phyloP scores from a whole-genome alignment of 306 rosid species.

The Delonix regia region DNA sequence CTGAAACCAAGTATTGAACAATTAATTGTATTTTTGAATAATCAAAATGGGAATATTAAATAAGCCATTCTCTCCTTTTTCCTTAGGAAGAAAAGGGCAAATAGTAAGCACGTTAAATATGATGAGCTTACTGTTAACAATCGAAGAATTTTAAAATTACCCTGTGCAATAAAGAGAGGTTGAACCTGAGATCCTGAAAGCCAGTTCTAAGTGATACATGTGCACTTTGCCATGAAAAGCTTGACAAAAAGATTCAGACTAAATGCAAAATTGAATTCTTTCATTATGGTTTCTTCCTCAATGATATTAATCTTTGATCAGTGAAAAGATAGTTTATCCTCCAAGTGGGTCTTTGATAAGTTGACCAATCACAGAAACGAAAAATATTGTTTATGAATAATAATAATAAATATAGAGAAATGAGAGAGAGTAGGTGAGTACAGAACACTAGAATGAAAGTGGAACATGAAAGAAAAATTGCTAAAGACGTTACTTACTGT shows the following conservation, averaged over 20 bases:
- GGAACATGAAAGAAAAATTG: slow-evolving; percentile 50
- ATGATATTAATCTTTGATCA: not conserved
- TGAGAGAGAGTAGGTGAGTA: slow-evolving; percentile 54
- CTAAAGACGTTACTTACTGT: slow-evolving; percentile 51
- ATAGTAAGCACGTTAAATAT: not conserved
- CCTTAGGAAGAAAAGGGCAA: not conserved
- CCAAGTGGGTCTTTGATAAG: not conserved
- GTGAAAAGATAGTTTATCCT: slow-evolving; percentile 4
- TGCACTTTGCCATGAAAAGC: too few relatives aligned
- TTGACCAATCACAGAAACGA: not conserved
- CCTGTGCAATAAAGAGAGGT: slow-evolving; percentile 8
- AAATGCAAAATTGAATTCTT: not conserved
- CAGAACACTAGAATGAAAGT: slow-evolving; percentile 37
- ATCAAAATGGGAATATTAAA: not conserved
- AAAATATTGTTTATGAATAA: not conserved
- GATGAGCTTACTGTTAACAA: not conserved
- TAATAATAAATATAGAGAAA: slow-evolving; percentile 14
- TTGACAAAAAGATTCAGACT: slow-evolving; percentile 1
- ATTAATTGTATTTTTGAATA: not conserved
- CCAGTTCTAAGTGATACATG: not conserved
- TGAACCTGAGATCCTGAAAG: not conserved
- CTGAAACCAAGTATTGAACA: not conserved
- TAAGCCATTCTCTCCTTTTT: slow-evolving; percentile 3
- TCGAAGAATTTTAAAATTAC: not conserved
- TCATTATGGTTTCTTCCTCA: slow-evolving; percentile 31